phyloP scores from a whole-genome alignment of 179 eudicot genomes.

The Actinidia arguta region DNA sequence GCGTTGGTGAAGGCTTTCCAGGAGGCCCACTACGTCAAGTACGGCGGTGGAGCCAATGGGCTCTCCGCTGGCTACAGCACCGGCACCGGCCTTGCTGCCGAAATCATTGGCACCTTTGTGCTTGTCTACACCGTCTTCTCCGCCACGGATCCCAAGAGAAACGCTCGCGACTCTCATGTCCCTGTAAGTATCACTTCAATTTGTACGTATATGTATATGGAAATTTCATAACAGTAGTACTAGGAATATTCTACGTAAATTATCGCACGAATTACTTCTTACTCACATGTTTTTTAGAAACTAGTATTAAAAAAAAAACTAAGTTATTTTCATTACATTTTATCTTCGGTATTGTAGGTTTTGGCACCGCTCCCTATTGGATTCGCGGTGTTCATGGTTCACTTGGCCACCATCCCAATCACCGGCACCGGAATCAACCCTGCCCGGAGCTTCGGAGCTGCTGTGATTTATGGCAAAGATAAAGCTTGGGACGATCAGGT shows the following conservation, averaged over 20 bases:
- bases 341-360: neutral
- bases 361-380: constrained; percentile 23
- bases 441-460: constrained; percentile 16
- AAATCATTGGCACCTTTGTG: constrained; percentile 15
- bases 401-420: constrained; percentile 16
- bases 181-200: neutral
- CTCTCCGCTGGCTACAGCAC: neutral
- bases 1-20: constrained; percentile 5
- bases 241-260: too few relatives aligned
- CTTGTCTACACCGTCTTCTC: constrained; percentile 11
- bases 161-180: constrained; percentile 21
- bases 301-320: too few relatives aligned
- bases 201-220: too few relatives aligned
- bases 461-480: neutral
- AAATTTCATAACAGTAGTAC: too few relatives aligned
- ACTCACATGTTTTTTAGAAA: too few relatives aligned
- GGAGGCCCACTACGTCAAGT: neutral
- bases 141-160: constrained; percentile 25
- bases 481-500: constrained; percentile 27
- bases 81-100: constrained; percentile 11
- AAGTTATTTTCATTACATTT: neutral
- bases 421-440: constrained; percentile 23
- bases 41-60: constrained; percentile 21
- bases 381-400: constrained; percentile 21
- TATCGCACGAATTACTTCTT: too few relatives aligned